Evolutionary conservation across 148 eudicot genomes (phyloP).

Genomic region (Agrostemma githago): DNA sequence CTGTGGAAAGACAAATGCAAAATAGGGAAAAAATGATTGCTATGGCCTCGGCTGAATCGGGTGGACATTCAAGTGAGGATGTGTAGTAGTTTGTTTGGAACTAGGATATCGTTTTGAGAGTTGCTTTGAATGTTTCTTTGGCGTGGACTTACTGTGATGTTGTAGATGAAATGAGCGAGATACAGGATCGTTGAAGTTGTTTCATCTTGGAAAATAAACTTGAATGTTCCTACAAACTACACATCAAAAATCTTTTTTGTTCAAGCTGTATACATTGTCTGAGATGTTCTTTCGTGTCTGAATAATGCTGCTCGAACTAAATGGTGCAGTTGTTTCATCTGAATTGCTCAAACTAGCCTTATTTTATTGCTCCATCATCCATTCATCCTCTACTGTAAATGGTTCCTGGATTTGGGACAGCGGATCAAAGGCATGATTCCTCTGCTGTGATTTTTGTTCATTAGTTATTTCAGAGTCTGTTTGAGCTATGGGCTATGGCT

Average conservation of each 20-base stretch:
- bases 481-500: too few relatives aligned
- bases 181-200: neutral
- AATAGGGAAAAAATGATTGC: conserved; percentile 29
- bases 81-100: neutral
- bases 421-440: neutral
- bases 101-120: neutral
- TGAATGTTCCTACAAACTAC: neutral
- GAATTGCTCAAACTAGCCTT: too few relatives aligned
- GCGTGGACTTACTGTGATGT: neutral
- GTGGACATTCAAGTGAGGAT: conserved; percentile 19
- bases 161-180: neutral
- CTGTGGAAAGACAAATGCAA: conserved; percentile 28
- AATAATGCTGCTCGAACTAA: neutral
- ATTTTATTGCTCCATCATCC: too few relatives aligned
- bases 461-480: too few relatives aligned
- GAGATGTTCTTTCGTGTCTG: neutral
- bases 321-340: too few relatives aligned
- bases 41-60: conserved; percentile 17
- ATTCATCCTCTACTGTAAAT: neutral
- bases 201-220: neutral
- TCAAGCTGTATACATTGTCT: neutral
- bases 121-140: neutral
- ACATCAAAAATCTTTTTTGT: neutral
- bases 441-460: neutral
- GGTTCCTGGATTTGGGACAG: neutral